Evolutionary conservation across 225 moss, liverwort and hornwort species (phyloP), one percentile per base, ranked within the genome.

Genomic region (Polytrichum commune): DNA sequence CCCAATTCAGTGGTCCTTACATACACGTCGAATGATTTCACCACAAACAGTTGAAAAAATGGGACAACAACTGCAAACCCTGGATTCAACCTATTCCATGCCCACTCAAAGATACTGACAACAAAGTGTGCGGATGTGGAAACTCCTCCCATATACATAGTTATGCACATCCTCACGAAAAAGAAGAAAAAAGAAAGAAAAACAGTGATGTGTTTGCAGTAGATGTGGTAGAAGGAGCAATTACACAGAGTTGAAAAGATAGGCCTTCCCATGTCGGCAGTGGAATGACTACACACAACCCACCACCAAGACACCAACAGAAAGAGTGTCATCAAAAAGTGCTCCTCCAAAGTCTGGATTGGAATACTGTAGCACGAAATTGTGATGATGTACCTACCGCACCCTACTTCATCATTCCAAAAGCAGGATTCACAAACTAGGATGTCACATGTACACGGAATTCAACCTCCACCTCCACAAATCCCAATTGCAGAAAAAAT

Each of bases 171-270:
- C 38, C 38, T 38, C 38, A 35, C 8, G 10, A 35, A 8, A 8
- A 35, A 8, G 7, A 19, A 5, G 5, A 7, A 55, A 35, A 35
- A 35, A 9, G 1, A 35, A 35, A 18, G n/a, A 53, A 20, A 55
- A 29, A 62, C 38, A 53, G 27, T 26, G 62, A 46, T 23, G 20
- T 28, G 60, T 19, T 70, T 3, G 18, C 20, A 57, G 28, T 66
- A 54, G 27, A n/a, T 27, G 53, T 71, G 66, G 72, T 65, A 68
- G 67, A 38, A 38, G 38, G 38, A 38, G 83, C 38, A 83, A 77
- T 87, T 89, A 91, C 84, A 92, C 90, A 58, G 90, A 88, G 67
- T 90, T 89, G 89, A 95, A 95, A 27, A 95, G 84, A 78, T 95
- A 95, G 62, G 95, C 95, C 87, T 92, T 90, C 53, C 95, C 95